Evolutionary conservation across 768 basidiomycete species (phyloP), one percentile per base, ranked within the genome.

Genomic region (Phlebiopsis flavidoalba): DNA sequence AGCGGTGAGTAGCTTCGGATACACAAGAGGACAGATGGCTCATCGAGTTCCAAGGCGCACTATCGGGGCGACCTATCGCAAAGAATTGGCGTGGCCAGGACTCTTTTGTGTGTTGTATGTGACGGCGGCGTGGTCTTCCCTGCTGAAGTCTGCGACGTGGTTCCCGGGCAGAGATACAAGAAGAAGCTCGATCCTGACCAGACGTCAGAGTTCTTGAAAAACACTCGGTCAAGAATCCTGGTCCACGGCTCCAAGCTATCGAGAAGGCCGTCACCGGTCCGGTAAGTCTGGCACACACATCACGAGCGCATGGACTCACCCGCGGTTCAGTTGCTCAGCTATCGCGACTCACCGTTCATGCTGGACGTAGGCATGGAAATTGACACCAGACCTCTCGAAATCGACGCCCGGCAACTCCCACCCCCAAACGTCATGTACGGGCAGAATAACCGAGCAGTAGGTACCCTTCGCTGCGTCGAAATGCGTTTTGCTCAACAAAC

Each of bases 151-250:
- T 64, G 63, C 49, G 12, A 15, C 0, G 45, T 64, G 1, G 19
- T 24, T 15, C 31, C 43, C 14, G 63, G 63, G n/a, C 63, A 64
- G 45, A 53, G 60, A 4, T 64, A 61, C 50, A 58, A 50, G 55
- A 58, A 53, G 48, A 49, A 54, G 26, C 53, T 64, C 2, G 46
- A 54, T 24, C 62, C 58, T 1, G 58, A 63, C 6, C 58, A 59
- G 22, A 63, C 58, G 17, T 22, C 33, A 3, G 24, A 51, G 10
- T 63, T 63, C 53, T 21, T 63, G 24, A 24, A 19, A 8, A 19
- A 8, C 3, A 8, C 3, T 53, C 62, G 11, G 51, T 53, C 22
- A 17, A 35, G 36, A 40, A 31, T 12, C 62, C 62, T 1, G 47
- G 21, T 2, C 31, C 31, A 15, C 48, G 57, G 1, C 15, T 59